Base-by-base conservation (phyloP, 768 basidiomycete species). In the Leccinum sublutescens region DNA sequence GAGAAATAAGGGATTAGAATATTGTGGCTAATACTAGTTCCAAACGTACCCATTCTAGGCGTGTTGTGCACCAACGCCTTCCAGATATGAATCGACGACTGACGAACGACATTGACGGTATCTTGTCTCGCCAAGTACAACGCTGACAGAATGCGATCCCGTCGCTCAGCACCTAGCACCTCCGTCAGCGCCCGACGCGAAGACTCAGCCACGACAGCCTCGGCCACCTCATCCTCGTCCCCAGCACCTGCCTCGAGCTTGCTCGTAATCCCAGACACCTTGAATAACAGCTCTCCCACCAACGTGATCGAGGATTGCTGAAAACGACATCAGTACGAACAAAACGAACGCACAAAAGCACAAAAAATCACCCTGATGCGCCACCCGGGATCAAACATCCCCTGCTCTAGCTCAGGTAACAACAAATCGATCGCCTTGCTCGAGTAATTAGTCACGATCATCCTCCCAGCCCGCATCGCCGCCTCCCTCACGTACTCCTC, bases 401-500 rank as follows among this genome's bases (percentile, higher is more conserved):
- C 94, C 36, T 80, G 84, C 72, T 98, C 95, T 40, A 98, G 84
- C 73, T 98, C 95, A 1, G 96, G 97, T 8, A 99, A 78, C 19
- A 99, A 80, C 23, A 99, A 79, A 62, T 98, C 96, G 57, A 98
- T 93, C 5, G 96, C 96, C 70, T 86, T 91, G 68, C 66, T 85
- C 11, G 95, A 90, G 77, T 98, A 98, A 72, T 95, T 97, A 59
- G 86, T 88, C 63, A 99, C 91, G 64, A 98, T 89, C 94, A 98
- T 98, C 62, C 97, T 82, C 58, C 96, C 95, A n/a, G 96, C 95
- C 36, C 93, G 85, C 95, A 98, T 98, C 5, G 96, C 95, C 11
- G 96, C 95, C 62, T 98, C 95, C 25, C 96, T 83, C 10, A 98
- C 97, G 68, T 90, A 94, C 76, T 98, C 97, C 65, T 97, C 95